Conservation (phyloP, 2,329 filamentous ascomycete species). For the Pyrenochaeta sp. region DNA sequence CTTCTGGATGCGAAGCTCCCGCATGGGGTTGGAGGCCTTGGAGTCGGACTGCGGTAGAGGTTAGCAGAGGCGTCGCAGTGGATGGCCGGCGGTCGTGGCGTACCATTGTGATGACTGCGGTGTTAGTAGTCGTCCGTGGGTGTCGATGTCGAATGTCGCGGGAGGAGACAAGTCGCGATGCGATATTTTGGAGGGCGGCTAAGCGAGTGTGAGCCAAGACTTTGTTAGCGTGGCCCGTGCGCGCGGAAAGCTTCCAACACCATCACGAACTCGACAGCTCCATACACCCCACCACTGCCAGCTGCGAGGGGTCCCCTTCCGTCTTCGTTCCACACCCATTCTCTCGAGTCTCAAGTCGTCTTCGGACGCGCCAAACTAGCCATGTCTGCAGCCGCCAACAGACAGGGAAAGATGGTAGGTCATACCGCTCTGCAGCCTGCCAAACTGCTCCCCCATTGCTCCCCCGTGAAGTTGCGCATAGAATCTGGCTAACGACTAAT, state of each 20-base stretch:
- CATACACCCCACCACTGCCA: conserved; percentile 27
- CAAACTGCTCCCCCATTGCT: conserved; percentile 44
- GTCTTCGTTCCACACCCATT: conserved; percentile 4
- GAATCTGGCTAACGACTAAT: conserved; percentile 52
- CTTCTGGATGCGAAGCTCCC: conserved; percentile 99
- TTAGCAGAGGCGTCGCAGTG: conserved; percentile 29
- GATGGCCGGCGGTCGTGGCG: conserved; percentile 12
- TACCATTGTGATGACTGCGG: conserved; percentile 51
- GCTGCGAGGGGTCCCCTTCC: conserved; percentile 22
- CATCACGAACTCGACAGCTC: conserved; percentile 31
- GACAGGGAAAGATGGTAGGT: conserved; percentile 99
- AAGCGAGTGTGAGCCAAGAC: conserved; percentile 19
- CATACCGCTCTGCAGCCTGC: too few relatives aligned
- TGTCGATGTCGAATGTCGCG: conserved; percentile 42
- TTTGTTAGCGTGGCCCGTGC: conserved; percentile 20
- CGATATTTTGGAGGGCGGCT: conserved; percentile 25
- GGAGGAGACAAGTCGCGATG: conserved; percentile 27
- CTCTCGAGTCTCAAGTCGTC: conserved; percentile 45
- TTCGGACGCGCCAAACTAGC: conserved; percentile 49
- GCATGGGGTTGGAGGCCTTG: conserved; percentile 97
- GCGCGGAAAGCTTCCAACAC: conserved; percentile 23
- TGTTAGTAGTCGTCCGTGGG: conserved; percentile 45
- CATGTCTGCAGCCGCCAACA: conserved; percentile 68
- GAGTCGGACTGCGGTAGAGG: conserved; percentile 43
- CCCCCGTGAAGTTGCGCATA: conserved; percentile 54